Evolutionary conservation across 371 early-diverging fungal species (phyloP).

Genomic region (Gilbertella persicaria): DNA sequence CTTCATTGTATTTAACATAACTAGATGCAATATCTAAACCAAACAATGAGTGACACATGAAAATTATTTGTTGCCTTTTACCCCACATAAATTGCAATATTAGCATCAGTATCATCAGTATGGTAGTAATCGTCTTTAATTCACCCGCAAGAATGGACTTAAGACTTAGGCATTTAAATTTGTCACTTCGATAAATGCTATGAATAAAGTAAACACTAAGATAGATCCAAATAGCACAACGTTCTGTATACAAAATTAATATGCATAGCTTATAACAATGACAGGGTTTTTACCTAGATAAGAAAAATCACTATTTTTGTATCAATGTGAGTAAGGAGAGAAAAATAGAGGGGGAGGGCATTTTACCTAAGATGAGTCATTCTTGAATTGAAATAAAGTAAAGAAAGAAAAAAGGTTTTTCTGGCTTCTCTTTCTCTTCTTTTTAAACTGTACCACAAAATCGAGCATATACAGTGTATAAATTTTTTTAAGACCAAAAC

Average conservation of each 20-base stretch:
- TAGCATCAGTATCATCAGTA: constrained; percentile 35
- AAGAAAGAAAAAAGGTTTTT: not conserved
- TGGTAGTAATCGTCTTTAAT: constrained; percentile 38
- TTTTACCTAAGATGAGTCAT: constrained; percentile 47
- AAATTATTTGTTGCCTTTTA: constrained; percentile 2
- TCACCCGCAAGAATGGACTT: constrained; percentile 34
- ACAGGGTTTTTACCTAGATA: constrained; percentile 32
- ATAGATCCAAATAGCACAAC: constrained; percentile 29
- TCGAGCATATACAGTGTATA: not conserved
- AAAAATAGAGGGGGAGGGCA: not conserved
- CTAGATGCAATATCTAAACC: constrained; percentile 32
- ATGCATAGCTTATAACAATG: not conserved
- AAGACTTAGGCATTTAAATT: constrained; percentile 28
- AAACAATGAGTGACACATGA: not conserved
- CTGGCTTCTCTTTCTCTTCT: not conserved
- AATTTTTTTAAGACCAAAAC: not conserved
- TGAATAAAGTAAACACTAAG: constrained; percentile 21
- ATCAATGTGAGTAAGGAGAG: not conserved
- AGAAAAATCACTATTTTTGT: constrained; percentile 39
- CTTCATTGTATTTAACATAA: constrained; percentile 42
- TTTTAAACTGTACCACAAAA: not conserved
- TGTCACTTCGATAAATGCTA: constrained; percentile 28
- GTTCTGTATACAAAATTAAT: constrained; percentile 20
- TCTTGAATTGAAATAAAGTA: not conserved
- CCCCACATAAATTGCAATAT: constrained; percentile 37